These are phyloP conservation scores for Evansstolkia leycettana DNA, from an alignment of 495 filamentous ascomycete species.

Conservation along the genomic window DNA sequence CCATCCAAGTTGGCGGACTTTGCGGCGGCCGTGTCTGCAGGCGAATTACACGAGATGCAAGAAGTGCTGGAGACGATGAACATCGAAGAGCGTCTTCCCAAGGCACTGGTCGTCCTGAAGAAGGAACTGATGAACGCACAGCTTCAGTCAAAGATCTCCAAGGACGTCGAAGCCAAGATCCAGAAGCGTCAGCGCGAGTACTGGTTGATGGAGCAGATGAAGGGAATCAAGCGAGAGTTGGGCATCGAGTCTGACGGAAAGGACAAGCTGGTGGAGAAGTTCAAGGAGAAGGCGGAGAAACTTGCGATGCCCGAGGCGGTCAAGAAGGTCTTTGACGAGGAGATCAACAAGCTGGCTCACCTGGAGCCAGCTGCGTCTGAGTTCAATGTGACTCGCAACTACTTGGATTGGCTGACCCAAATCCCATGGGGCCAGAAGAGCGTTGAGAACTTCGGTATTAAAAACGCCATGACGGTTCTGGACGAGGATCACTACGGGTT, in stretches of 20 bases:
- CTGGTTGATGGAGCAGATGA: constrained; percentile 99
- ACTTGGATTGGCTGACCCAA: constrained; percentile 96
- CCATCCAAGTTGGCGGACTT: constrained; percentile 94
- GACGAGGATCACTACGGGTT: constrained; percentile 97
- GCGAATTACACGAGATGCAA: constrained; percentile 83
- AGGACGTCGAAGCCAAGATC: constrained; percentile 96
- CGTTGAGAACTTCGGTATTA: constrained; percentile 90
- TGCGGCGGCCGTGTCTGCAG: constrained; percentile 85
- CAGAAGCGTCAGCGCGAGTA: constrained; percentile 97
- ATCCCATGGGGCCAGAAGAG: constrained; percentile 96
- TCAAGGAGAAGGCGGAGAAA: constrained; percentile 88
- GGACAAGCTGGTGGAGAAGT: constrained; percentile 93
- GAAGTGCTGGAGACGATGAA: constrained; percentile 84
- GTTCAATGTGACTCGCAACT: constrained; percentile 98
- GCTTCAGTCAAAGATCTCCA: constrained; percentile 91
- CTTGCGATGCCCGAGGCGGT: constrained; percentile 94
- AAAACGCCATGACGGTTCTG: constrained; percentile 77
- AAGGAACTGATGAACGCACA: constrained; percentile 98
- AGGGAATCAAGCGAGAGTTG: constrained; percentile 90
- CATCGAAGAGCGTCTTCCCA: constrained; percentile 79
- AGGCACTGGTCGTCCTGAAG: constrained; percentile 83
- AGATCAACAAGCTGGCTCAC: constrained; percentile 91
- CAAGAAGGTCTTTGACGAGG: constrained; percentile 95
- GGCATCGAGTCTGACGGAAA: constrained; percentile 97
- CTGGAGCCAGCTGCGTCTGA: constrained; percentile 91